Base-by-base conservation (phyloP, 192 early-diverging fungal species). In the Mortierella alpina region DNA sequence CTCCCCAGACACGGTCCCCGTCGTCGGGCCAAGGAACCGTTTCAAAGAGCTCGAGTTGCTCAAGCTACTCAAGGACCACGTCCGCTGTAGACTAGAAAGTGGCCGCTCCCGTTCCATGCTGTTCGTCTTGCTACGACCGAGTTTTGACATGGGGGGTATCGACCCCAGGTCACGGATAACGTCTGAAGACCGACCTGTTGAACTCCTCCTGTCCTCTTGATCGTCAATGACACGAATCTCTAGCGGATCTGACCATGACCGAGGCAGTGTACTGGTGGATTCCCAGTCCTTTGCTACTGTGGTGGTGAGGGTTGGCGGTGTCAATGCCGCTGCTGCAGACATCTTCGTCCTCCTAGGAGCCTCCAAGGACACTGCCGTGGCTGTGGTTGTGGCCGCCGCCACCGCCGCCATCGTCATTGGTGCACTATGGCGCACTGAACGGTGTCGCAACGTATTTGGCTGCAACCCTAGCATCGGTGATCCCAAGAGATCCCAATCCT, bases 101-200 rank as follows among this genome's bases (percentile, higher is more conserved):
- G 20, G 41, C 45, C 12, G 10, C 4, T 51, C 50, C 23, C 47
- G 18, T 45, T 15, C 22, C 59, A 7, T 61, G 39, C 41, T n/a
- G 45, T 2, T 48, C 49, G 9, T 12, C 51, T 65, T 5, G n/a
- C 15, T 18, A 31, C 31, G 31, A 31, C 42, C 9, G 53, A 44
- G 45, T 57, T 41, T 58, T 59, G 68, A 20, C 6, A 3, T 51
- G 14, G 60, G 45, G 9, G 76, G 44, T 6, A n/a, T 46, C 6
- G 76, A 67, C 39, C 70, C 77, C 14, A 80, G 60, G 48, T 80
- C 70, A 14, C 59, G 63, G 14, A 80, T 80, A 46, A 61, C 68
- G 68, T 80, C 77, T 5, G 61, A 31, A 3, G 31, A 64, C 48
- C 53, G 49, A 15, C 41, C 39, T 42, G 60, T 45, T 9, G 59